Evolutionary conservation across 1,284 basidiomycete genomes (phyloP).

Genomic region (Coniophora puteana): DNA sequence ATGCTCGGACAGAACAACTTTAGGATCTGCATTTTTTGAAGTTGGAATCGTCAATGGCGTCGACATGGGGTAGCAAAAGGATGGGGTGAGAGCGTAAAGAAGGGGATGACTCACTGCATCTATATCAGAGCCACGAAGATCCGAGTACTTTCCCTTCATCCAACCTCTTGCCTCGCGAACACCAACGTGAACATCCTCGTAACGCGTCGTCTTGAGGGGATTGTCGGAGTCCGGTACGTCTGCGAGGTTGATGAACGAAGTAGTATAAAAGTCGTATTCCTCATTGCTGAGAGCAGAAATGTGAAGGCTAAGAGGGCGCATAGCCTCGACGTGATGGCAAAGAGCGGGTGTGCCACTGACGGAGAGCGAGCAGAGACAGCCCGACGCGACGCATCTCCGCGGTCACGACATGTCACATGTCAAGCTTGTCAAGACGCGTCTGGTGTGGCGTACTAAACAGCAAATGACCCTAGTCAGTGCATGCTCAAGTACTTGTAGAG

Average conservation of each 20-base stretch:
- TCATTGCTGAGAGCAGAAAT: conserved; percentile 68
- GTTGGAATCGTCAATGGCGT: conserved; percentile 7
- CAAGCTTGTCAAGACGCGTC: too few relatives aligned
- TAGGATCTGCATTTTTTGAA: conserved; percentile 68
- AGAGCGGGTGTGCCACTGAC: too few relatives aligned
- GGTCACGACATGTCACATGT: too few relatives aligned
- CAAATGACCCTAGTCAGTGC: too few relatives aligned
- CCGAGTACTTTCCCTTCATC: conserved; percentile 64
- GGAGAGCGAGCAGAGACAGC: too few relatives aligned
- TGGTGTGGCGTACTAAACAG: too few relatives aligned
- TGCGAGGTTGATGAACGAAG: conserved; percentile 53
- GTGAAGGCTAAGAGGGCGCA: conserved; percentile 62
- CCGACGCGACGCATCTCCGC: too few relatives aligned
- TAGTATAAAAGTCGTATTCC: conserved; percentile 66
- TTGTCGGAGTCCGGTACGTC: conserved; percentile 31
- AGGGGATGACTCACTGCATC: conserved; percentile 44
- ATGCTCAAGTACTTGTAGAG: too few relatives aligned
- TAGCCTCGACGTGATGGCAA: too few relatives aligned
- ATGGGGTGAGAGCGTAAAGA: conserved; percentile 2
- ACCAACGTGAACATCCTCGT: conserved; percentile 47
- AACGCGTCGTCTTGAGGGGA: conserved; percentile 33
- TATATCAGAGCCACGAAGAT: conserved; percentile 47
- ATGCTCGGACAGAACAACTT: conserved; percentile 56
- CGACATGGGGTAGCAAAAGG: too few relatives aligned
- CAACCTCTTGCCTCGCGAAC: conserved; percentile 69